Conservation (phyloP, 371 early-diverging fungal genomes). For the Mortierella sp. region DNA sequence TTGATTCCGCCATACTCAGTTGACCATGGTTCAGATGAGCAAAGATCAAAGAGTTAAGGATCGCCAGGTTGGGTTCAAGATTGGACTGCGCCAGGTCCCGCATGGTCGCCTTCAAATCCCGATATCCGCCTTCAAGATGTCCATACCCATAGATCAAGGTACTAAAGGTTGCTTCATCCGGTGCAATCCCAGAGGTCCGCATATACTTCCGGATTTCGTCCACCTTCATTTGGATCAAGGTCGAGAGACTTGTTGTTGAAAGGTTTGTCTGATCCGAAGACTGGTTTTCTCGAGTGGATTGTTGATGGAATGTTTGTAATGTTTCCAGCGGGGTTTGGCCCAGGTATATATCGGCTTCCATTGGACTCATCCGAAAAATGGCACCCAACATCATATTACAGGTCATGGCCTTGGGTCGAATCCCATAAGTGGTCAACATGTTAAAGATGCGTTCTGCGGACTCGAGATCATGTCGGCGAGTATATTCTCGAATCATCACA, state of each 20-base stretch:
- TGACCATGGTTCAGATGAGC: constrained; percentile 40
- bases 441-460: constrained; percentile 35
- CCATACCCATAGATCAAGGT: constrained; percentile 40
- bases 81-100: constrained; percentile 14
- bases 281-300: background rate
- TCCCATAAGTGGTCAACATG: constrained; percentile 30
- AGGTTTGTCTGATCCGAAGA: background rate
- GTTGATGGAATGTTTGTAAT: background rate
- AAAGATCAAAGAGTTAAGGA: constrained; percentile 35
- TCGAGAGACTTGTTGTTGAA: background rate
- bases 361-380: constrained; percentile 26
- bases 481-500: constrained; percentile 45
- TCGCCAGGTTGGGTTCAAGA: constrained; percentile 18
- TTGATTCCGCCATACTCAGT: constrained; percentile 20
- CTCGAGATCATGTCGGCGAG: constrained; percentile 19
- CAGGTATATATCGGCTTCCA: constrained; percentile 17
- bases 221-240: constrained; percentile 25
- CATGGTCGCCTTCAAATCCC: constrained; percentile 23
- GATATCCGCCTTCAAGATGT: constrained; percentile 31
- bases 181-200: constrained; percentile 9
- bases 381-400: constrained; percentile 40
- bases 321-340: background rate
- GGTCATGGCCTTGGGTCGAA: constrained; percentile 26
- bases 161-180: constrained; percentile 33
- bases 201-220: constrained; percentile 22